A percentile compares a stretch with the other conserved stretches of the same genome.
Conservation (phyloP, 495 filamentous ascomycete genomes). For the Extremus antarcticus region DNA sequence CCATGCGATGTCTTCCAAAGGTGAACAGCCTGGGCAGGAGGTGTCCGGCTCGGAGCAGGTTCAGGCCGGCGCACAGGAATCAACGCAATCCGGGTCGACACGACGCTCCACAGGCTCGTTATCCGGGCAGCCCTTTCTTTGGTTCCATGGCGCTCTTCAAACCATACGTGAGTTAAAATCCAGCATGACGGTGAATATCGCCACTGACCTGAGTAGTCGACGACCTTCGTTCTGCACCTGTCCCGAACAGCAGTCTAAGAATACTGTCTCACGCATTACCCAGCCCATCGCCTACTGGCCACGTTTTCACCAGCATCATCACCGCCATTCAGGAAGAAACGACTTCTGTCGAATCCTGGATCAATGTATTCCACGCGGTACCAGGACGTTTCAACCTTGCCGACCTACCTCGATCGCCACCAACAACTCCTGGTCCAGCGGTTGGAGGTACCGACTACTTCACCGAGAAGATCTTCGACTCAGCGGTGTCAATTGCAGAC, state of each 20-base stretch:
- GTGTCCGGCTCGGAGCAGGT: not conserved
- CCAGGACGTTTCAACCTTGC: conserved; percentile 51
- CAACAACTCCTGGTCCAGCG: conserved; percentile 43
- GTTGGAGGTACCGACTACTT: conserved; percentile 47
- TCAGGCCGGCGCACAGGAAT: not conserved
- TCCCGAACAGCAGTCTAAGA: conserved; percentile 35
- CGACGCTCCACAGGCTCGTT: not conserved
- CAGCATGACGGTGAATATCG: too few relatives aligned
- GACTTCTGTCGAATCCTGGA: conserved; percentile 38
- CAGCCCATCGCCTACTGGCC: conserved; percentile 42
- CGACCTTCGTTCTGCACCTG: not conserved
- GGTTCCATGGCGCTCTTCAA: conserved; percentile 6
- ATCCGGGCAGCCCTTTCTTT: not conserved
- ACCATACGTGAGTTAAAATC: conserved; percentile 1
- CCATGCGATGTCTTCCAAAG: not conserved
- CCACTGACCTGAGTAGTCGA: conserved; percentile 12
- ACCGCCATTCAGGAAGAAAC: conserved; percentile 42
- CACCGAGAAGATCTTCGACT: conserved; percentile 42
- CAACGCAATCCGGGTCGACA: not conserved
- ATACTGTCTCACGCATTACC: conserved; percentile 54
- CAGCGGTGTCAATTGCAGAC: conserved; percentile 46
- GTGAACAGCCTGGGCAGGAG: not conserved
- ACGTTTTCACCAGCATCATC: conserved; percentile 43
- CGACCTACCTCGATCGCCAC: conserved; percentile 51
- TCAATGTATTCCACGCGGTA: conserved; percentile 54